A percentile compares a stretch with the other conserved stretches of the same genome.
These are phyloP conservation scores for Aspergillus ochraceus DNA, from an alignment of 2,329 filamentous ascomycete genomes.

Conservation along the genomic window DNA sequence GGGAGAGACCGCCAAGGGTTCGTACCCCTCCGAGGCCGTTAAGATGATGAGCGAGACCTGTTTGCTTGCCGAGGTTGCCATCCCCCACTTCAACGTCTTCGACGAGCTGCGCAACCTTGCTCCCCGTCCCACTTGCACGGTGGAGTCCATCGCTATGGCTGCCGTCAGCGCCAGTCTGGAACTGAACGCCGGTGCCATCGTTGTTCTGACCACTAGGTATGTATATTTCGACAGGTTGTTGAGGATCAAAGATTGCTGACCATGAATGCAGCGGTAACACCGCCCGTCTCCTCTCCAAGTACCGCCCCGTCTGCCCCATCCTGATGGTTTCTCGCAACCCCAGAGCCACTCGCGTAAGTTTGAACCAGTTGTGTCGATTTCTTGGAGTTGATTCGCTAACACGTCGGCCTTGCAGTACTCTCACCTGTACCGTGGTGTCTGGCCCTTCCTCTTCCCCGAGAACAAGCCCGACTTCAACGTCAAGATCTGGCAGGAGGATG, in stretches of 20 bases:
- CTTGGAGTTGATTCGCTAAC: conserved; percentile 14
- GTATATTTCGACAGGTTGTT: conserved; percentile 15
- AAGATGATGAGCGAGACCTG: conserved; percentile 98
- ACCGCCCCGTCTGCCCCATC: conserved; percentile 97
- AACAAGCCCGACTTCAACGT: conserved; percentile 90
- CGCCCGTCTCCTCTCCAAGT: conserved; percentile 94
- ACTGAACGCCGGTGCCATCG: conserved; percentile 92
- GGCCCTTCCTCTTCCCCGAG: conserved; percentile 93
- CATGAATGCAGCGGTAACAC: conserved; percentile 70
- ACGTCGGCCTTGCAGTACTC: conserved; percentile 59
- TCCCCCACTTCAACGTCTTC: conserved; percentile 94
- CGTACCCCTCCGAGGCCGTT: conserved; percentile 88
- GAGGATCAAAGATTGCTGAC: conserved; percentile 21
- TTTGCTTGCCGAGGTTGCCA: conserved; percentile 93
- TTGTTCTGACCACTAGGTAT: conserved; percentile 88
- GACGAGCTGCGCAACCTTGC: conserved; percentile 88
- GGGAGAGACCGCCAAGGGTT: conserved; percentile 97
- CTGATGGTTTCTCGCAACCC: conserved; percentile 96
- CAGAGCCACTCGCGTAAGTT: conserved; percentile 68
- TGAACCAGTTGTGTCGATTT: background rate
- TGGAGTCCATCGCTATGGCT: conserved; percentile 95
- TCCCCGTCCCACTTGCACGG: conserved; percentile 79
- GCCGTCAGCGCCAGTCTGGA: conserved; percentile 94
- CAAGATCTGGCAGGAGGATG: conserved; percentile 97
- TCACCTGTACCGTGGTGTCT: conserved; percentile 96